phyloP scores from a whole-genome alignment of 768 basidiomycete species.

The Tulasnella sp. region DNA sequence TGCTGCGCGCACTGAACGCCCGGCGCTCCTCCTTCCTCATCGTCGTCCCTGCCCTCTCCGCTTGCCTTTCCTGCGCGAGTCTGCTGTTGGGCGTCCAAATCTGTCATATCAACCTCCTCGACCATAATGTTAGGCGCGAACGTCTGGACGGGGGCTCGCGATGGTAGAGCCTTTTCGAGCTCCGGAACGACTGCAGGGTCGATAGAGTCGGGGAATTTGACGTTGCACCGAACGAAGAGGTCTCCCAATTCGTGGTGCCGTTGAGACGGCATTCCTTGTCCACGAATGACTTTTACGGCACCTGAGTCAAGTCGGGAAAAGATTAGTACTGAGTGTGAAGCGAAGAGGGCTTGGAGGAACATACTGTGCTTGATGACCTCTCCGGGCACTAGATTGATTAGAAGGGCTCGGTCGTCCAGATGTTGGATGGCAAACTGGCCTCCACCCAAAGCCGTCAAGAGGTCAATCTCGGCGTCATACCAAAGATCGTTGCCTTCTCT shows the following conservation, averaged over 20 bases:
- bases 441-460: constrained; percentile 88
- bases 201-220: constrained; percentile 83
- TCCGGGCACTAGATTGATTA: constrained; percentile 78
- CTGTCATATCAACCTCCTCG: constrained; percentile 80
- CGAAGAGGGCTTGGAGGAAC: constrained; percentile 28
- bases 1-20: constrained; percentile 27
- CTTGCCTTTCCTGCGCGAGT: constrained; percentile 36
- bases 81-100: constrained; percentile 61
- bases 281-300: constrained; percentile 80
- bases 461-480: constrained; percentile 81
- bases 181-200: constrained; percentile 55
- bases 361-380: constrained; percentile 89
- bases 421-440: constrained; percentile 86
- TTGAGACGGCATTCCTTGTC: constrained; percentile 98
- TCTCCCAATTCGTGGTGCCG: constrained; percentile 96
- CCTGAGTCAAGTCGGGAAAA: constrained; percentile 39
- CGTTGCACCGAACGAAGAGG: constrained; percentile 75
- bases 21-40: constrained; percentile 40
- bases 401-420: constrained; percentile 82
- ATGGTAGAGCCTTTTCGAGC: constrained; percentile 80
- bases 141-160: constrained; percentile 58
- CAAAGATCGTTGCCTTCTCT: constrained; percentile 83
- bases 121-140: constrained; percentile 58
- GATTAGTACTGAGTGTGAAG: not conserved
- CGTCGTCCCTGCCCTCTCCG: constrained; percentile 90